Percentiles rank a stretch among this genome's conserved stretches.
phyloP scores from a whole-genome alignment of 805 yeast species.

The Danielia reshetovae region DNA sequence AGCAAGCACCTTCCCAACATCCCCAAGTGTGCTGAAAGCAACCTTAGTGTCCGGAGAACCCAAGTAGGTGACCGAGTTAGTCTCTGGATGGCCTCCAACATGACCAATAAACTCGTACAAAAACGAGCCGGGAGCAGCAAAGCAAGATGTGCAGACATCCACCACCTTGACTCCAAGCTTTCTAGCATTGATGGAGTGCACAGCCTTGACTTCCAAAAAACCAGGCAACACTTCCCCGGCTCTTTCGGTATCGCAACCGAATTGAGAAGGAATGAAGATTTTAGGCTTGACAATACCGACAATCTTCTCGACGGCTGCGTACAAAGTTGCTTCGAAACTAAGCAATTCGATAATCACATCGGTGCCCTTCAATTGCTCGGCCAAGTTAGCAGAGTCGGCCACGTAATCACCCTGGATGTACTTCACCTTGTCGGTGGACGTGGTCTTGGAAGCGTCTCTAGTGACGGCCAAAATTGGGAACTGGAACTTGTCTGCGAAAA shows the following conservation, averaged over 20 bases:
- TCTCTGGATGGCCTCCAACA: slow-evolving; percentile 31
- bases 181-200: slow-evolving; percentile 38
- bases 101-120: slow-evolving; percentile 30
- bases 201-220: slow-evolving; percentile 28
- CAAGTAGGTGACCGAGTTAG: slow-evolving; percentile 32
- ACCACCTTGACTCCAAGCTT: slow-evolving; percentile 44
- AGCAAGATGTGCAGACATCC: slow-evolving; percentile 39
- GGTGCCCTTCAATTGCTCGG: slow-evolving; percentile 40
- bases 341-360: slow-evolving; percentile 50
- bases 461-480: slow-evolving; percentile 53
- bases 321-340: slow-evolving; percentile 26
- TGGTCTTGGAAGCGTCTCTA: slow-evolving; percentile 34
- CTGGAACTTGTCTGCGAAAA: slow-evolving; percentile 38
- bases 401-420: slow-evolving; percentile 33
- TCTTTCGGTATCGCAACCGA: slow-evolving; percentile 44
- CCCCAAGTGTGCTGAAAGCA: slow-evolving; percentile 19
- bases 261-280: slow-evolving; percentile 58
- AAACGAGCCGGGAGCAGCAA: slow-evolving; percentile 32
- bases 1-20: slow-evolving; percentile 47
- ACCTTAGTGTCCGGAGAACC: slow-evolving; percentile 36
- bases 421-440: slow-evolving; percentile 32
- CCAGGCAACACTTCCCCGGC: slow-evolving; percentile 29
- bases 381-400: slow-evolving; percentile 20
- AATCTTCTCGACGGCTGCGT: slow-evolving; percentile 33
- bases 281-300: slow-evolving; percentile 42